A percentile compares a stretch with the other conserved stretches of the same genome.
phyloP scores from a whole-genome alignment of 331 rosid genomes.

The Erythrophleum ivorense region DNA sequence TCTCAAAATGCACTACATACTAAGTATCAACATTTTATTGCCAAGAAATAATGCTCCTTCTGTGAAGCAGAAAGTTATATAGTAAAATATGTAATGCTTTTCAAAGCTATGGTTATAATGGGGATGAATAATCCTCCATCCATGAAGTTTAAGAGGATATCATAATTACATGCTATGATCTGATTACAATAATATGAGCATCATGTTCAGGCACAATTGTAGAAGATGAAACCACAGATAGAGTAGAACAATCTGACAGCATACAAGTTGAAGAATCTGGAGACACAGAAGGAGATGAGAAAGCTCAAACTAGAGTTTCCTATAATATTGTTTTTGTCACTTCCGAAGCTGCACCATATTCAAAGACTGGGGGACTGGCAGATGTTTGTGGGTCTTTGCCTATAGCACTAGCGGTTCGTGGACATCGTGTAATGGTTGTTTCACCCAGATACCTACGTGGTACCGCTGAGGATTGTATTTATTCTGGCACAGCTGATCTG shows the following conservation, averaged over 20 bases:
- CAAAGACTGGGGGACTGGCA: conserved; percentile 89
- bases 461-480: conserved; percentile 56
- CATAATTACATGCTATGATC: conserved; percentile 20
- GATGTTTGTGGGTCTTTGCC: conserved; percentile 98
- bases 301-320: conserved; percentile 33
- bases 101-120: background rate
- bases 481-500: conserved; percentile 53
- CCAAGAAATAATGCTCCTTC: background rate
- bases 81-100: background rate
- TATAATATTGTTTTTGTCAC: conserved; percentile 69
- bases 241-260: conserved; percentile 28
- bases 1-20: background rate
- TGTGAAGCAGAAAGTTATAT: background rate
- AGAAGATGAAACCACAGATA: conserved; percentile 24
- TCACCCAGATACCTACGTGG: conserved; percentile 78
- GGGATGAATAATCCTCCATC: conserved; percentile 11
- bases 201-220: background rate
- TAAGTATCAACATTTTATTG: background rate
- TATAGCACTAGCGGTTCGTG: conserved; percentile 73
- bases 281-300: conserved; percentile 37
- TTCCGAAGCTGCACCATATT: conserved; percentile 87
- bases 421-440: conserved; percentile 94
- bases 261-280: conserved; percentile 23
- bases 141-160: conserved; percentile 30
- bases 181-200: background rate